A percentile compares a stretch with the other conserved stretches of the same genome.
Evolutionary conservation across 2,329 filamentous ascomycete genomes (phyloP).

Genomic region (Gaeumannomyces sp.): DNA sequence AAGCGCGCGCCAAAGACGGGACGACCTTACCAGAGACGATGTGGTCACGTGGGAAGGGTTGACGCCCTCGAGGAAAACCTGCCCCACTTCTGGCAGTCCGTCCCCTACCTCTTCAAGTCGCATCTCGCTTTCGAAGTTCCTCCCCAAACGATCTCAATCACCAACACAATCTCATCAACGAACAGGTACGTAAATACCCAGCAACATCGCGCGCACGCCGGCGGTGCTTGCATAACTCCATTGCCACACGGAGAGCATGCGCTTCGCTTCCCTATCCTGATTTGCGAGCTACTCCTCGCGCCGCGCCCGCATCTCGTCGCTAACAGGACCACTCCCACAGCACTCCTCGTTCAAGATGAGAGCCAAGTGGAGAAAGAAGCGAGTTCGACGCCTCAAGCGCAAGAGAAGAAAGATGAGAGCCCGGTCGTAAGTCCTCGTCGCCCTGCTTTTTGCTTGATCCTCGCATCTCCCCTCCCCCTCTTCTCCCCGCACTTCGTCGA

Average conservation of each 20-base stretch:
- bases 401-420: constrained; percentile 99
- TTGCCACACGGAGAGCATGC: not conserved
- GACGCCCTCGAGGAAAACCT: not conserved
- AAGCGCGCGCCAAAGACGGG: no score
- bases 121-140: not conserved
- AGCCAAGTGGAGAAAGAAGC: constrained; percentile 99
- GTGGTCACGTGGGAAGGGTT: not conserved
- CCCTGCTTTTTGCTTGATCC: not conserved
- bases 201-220: not conserved
- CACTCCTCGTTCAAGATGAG: constrained; percentile 55
- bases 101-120: not conserved
- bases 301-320: not conserved
- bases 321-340: not conserved
- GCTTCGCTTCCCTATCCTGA: not conserved
- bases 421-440: constrained; percentile 68
- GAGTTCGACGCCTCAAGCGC: constrained; percentile 96
- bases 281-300: constrained; percentile 13
- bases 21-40: not conserved
- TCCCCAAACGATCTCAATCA: not conserved
- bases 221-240: not conserved
- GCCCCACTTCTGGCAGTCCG: not conserved
- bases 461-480: not conserved
- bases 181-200: not conserved
- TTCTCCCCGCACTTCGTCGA: not conserved
- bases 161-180: not conserved